These are phyloP conservation scores for Smittium mucronatum DNA, from an alignment of 371 early-diverging fungal genomes.

Conservation along the genomic window DNA sequence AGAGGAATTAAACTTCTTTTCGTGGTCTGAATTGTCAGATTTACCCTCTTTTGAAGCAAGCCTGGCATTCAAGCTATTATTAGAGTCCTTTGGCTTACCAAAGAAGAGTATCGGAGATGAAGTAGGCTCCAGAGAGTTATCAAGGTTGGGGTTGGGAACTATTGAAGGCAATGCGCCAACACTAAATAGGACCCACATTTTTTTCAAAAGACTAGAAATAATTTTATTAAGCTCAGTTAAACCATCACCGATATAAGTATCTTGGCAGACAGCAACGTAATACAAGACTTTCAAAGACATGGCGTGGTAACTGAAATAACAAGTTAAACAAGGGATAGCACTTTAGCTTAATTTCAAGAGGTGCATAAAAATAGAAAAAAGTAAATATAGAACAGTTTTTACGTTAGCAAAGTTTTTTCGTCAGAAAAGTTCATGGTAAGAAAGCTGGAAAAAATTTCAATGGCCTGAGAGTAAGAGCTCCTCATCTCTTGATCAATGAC, in stretches of 20 bases:
- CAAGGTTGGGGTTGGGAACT: neutral
- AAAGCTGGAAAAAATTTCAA: slow-evolving; percentile 35
- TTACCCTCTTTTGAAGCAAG: neutral
- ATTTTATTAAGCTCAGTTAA: slow-evolving; percentile 40
- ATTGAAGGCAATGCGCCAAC: neutral
- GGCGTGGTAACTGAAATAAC: slow-evolving; percentile 12
- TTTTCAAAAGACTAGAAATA: slow-evolving; percentile 39
- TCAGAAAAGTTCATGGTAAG: neutral
- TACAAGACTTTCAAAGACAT: slow-evolving; percentile 32
- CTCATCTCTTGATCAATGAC: slow-evolving; percentile 55
- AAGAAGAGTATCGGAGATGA: neutral
- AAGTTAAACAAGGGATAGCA: too few relatives aligned
- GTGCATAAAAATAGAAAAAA: neutral
- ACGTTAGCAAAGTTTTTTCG: neutral
- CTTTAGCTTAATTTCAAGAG: slow-evolving; percentile 1
- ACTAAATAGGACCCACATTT: neutral
- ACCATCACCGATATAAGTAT: slow-evolving; percentile 40
- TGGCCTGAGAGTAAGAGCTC: slow-evolving; percentile 40
- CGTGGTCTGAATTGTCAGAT: neutral
- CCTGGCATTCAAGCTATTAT: neutral
- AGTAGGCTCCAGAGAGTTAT: neutral
- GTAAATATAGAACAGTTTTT: neutral
- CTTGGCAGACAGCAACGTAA: slow-evolving; percentile 43
- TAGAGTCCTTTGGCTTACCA: neutral
- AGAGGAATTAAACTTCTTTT: neutral